Base-by-base conservation (phyloP, 805 yeast genomes). In the Saturnispora mendoncae region DNA sequence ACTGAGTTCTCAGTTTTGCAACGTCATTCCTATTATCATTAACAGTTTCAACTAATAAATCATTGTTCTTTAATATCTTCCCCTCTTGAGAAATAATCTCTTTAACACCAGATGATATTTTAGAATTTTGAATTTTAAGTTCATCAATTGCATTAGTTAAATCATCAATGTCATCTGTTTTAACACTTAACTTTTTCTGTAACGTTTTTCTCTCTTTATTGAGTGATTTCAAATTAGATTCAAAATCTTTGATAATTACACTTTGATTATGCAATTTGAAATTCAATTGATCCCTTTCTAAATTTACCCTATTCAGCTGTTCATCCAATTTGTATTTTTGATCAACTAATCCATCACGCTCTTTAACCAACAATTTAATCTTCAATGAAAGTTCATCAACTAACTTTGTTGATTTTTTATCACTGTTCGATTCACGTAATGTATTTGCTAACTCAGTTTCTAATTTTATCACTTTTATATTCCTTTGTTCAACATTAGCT, bases 1-100 rank as follows among this genome's bases (percentile, higher is more conserved):
- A 31, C 21, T 39, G 33, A 4, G 13, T 8, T 10, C 25, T 34
- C 36, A 39, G 21, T 23, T 27, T 26, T 12, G 28, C 20, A 19
- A 17, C 36, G 8, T 26, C 38, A 14, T 25, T 12, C 9, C 18
- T 34, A 12, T 26, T 43, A 9, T 41, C 44, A 24, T 46, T 44
- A 24, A 51, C 47, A 41, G 51, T 55, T 42, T 47, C 44, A 28
- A 35, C 39, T 47, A 53, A 33, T 12, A 43, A 8, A 51, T 36
- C n/a, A 49, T 58, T 19, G 36, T 45, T 41, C 47, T 56, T 45
- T 52, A 47, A 15, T 17, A 45, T 25, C 27, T 17, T 26, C 2
- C 18, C 31, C 13, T 38, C 33, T 9, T 36, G 27, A 20, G 27
- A 27, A 27, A 39, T 33, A 6, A 39, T 39, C 21, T 33, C 28